phyloP scores from a whole-genome alignment of 192 early-diverging fungal genomes.

The Haplosporangium gracile region DNA sequence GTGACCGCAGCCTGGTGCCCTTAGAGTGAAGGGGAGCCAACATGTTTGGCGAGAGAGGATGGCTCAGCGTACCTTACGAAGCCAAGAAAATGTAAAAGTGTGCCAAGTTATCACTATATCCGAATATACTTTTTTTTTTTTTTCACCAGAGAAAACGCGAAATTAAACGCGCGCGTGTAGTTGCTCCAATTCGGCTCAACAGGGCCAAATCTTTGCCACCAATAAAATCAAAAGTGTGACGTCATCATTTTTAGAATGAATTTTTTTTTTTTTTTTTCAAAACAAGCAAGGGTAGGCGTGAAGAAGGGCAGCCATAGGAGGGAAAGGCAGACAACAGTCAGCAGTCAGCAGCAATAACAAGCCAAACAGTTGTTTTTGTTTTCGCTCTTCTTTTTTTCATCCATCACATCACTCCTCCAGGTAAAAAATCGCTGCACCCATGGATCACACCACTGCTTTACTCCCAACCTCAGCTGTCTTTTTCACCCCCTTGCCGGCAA shows the following conservation, averaged over 20 bases:
- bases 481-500: background rate
- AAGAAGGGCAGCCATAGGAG: background rate
- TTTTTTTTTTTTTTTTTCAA: background rate
- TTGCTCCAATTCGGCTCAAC: too few relatives aligned
- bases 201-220: too few relatives aligned
- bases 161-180: too few relatives aligned
- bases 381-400: constrained; percentile 12
- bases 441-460: background rate
- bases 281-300: background rate
- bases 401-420: constrained; percentile 11
- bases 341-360: background rate
- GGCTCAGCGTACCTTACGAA: too few relatives aligned
- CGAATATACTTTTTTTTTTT: too few relatives aligned
- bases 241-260: background rate
- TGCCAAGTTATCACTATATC: too few relatives aligned
- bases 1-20: too few relatives aligned
- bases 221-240: too few relatives aligned
- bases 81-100: too few relatives aligned
- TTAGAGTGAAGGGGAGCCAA: too few relatives aligned
- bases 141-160: too few relatives aligned
- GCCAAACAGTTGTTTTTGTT: background rate
- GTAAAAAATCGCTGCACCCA: constrained; percentile 6
- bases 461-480: background rate
- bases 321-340: background rate
- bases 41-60: too few relatives aligned